Percentiles rank a stretch among this genome's conserved stretches.
Evolutionary conservation across 2,329 filamentous ascomycete species (phyloP).

Genomic region (Colletotrichum sidae): DNA sequence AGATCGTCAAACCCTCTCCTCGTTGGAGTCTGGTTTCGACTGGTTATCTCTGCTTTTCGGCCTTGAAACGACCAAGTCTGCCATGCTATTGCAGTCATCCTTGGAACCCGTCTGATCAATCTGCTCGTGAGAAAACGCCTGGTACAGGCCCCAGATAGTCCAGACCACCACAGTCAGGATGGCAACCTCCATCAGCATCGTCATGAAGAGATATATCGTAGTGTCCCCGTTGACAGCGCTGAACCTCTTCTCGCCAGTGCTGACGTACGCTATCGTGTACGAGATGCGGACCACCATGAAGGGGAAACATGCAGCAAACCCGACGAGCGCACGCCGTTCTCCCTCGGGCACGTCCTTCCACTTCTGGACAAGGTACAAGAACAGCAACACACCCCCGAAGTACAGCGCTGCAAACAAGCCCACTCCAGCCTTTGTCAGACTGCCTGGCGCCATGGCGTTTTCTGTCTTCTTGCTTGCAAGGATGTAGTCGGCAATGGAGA

Average conservation of each 20-base stretch:
- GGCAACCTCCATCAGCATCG: conserved; percentile 31
- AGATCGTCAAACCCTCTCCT: no score
- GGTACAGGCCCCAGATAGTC: conserved; percentile 26
- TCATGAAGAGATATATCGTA: conserved; percentile 35
- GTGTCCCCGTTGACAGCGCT: conserved; percentile 37
- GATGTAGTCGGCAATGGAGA: conserved; percentile 39
- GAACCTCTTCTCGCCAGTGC: conserved; percentile 34
- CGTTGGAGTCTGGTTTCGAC: no score
- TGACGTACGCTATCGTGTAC: conserved; percentile 38
- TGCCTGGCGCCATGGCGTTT: conserved; percentile 32
- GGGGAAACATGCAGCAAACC: conserved; percentile 31
- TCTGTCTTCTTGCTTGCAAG: conserved; percentile 30
- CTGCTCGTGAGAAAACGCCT: not conserved
- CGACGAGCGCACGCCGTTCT: conserved; percentile 28
- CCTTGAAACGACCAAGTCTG: conserved; percentile 1
- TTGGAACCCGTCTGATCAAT: not conserved
- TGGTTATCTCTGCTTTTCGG: not conserved
- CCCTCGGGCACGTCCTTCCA: conserved; percentile 18
- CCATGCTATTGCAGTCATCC: not conserved
- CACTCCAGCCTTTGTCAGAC: conserved; percentile 35
- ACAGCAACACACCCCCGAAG: conserved; percentile 35
- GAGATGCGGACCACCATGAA: conserved; percentile 36
- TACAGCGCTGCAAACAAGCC: conserved; percentile 39
- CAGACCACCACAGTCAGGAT: conserved; percentile 19
- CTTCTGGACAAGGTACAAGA: conserved; percentile 19